phyloP scores from a whole-genome alignment of 768 basidiomycete species.

The Auriscalpium orientale region DNA sequence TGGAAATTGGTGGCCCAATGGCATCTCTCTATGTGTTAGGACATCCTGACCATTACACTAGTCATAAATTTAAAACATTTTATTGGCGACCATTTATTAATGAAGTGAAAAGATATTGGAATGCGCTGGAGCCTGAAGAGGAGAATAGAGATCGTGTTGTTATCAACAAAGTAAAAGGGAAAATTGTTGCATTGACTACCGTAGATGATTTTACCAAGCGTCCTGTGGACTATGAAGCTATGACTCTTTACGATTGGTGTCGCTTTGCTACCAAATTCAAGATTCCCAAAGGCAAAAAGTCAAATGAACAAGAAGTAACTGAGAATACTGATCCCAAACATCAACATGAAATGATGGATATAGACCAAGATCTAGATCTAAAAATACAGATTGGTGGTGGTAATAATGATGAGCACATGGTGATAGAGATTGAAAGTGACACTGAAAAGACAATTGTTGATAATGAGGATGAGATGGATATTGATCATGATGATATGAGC shows the following conservation, averaged over 20 bases:
- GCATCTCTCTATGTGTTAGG: conserved; percentile 27
- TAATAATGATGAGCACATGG: no score
- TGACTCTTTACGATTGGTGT: conserved; percentile 24
- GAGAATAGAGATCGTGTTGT: conserved; percentile 10
- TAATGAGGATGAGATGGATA: no score
- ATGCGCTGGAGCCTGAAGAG: neutral
- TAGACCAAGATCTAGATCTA: neutral
- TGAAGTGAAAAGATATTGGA: conserved; percentile 17
- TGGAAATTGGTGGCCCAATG: conserved; percentile 32
- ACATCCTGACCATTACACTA: conserved; percentile 33
- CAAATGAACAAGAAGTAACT: no score
- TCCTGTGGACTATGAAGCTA: conserved; percentile 9
- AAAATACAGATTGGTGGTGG: neutral
- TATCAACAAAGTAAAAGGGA: conserved; percentile 9
- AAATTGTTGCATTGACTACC: conserved; percentile 16
- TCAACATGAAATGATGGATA: neutral
- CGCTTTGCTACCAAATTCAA: neutral
- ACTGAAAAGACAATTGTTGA: no score
- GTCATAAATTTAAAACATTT: conserved; percentile 26
- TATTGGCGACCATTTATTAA: conserved; percentile 27
- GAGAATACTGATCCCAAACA: no score
- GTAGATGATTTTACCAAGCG: conserved; percentile 29
- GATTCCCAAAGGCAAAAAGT: neutral
- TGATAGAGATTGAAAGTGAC: no score
- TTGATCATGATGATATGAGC: neutral